Evolutionary conservation across 2,329 filamentous ascomycete species (phyloP).

Genomic region (Diplocarpon mali): DNA sequence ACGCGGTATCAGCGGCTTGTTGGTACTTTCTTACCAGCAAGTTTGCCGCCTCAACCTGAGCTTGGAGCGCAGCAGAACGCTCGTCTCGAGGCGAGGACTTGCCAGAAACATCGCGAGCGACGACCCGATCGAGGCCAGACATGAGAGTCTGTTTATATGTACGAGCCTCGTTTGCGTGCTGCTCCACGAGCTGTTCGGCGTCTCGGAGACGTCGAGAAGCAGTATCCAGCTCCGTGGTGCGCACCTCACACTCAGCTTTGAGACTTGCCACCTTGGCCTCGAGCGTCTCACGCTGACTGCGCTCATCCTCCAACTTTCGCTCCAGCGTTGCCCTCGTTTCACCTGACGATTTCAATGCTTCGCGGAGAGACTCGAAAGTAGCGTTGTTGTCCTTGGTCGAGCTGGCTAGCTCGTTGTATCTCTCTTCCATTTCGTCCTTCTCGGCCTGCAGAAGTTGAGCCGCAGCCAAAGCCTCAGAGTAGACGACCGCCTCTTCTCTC

Average conservation of each 20-base stretch:
- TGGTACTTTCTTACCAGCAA: slow-evolving; percentile 79
- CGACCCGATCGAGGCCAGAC: slow-evolving; percentile 67
- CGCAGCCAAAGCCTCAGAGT: slow-evolving; percentile 64
- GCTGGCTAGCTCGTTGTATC: slow-evolving; percentile 55
- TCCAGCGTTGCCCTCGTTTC: slow-evolving; percentile 70
- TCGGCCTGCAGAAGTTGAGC: slow-evolving; percentile 73
- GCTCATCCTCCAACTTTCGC: slow-evolving; percentile 73
- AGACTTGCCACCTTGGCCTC: slow-evolving; percentile 69
- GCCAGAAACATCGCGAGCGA: slow-evolving; percentile 39
- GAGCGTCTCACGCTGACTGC: slow-evolving; percentile 58
- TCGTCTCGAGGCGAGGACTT: slow-evolving; percentile 44
- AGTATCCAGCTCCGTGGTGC: slow-evolving; percentile 64
- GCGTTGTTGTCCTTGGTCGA: slow-evolving; percentile 58
- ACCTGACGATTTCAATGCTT: slow-evolving; percentile 67
- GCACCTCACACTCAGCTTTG: slow-evolving; percentile 72
- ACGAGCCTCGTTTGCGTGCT: slow-evolving; percentile 75
- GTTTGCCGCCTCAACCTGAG: slow-evolving; percentile 69
- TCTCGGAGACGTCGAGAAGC: slow-evolving; percentile 67
- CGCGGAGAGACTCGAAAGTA: slow-evolving; percentile 63
- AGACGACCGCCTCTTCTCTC: slow-evolving; percentile 69
- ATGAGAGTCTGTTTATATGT: slow-evolving; percentile 77
- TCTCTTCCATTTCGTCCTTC: slow-evolving; percentile 63
- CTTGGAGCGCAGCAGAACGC: slow-evolving; percentile 62
- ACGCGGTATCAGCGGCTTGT: slow-evolving; percentile 72
- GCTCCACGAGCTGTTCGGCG: slow-evolving; percentile 78